Base-by-base conservation (phyloP, 2,329 filamentous ascomycete genomes). In the Thielaviopsis euricoi region DNA sequence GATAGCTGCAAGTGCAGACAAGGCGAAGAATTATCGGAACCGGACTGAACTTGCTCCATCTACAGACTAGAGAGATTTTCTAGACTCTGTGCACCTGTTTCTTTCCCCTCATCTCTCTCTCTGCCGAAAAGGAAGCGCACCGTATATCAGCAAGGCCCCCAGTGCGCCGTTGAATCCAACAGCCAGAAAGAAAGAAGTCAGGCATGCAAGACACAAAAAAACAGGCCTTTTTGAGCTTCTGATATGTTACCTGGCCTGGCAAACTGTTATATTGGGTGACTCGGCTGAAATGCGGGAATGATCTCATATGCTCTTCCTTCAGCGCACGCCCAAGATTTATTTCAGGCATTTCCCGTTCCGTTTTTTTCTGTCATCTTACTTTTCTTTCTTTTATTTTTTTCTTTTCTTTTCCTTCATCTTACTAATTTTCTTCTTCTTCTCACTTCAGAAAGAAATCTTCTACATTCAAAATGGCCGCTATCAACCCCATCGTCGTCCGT, bases 381-480 rank as follows among this genome's bases (percentile, higher is more conserved):
- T 51, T 33, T 55, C 50, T 13, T 57, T 21, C 54, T 56, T 19
- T 29, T 46, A 29, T n/a, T n/a, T n/a, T 25, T 40, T 53, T 29
- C 13, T 26, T 17, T 55, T 54, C 4, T 23, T 54, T 46, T 10
- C 17, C 29, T 13, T 37, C 22, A 52, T 54, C 33, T 17, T 56
- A 26, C 54, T 56, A 50, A 46, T 43, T 49, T 25, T 48, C 21
- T 55, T 43, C 17, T 29, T 26, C 19, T 56, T 40, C 22, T 22
- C 13, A 12, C 21, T 22, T 22, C 37, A 43, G 2, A 15, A 29
- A 37, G 12, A 13, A 19, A 62, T 64, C 62, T 61, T 64, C 63
- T 59, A 61, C 60, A 53, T 63, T 66, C 67, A 70, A 64, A 69
- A 74, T 74, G 71, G 70, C 71, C 64, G 70, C 68, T 65, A 70